These are phyloP conservation scores for Sechiopsis laciniata DNA, from an alignment of 306 rosid species.

Conservation along the genomic window DNA sequence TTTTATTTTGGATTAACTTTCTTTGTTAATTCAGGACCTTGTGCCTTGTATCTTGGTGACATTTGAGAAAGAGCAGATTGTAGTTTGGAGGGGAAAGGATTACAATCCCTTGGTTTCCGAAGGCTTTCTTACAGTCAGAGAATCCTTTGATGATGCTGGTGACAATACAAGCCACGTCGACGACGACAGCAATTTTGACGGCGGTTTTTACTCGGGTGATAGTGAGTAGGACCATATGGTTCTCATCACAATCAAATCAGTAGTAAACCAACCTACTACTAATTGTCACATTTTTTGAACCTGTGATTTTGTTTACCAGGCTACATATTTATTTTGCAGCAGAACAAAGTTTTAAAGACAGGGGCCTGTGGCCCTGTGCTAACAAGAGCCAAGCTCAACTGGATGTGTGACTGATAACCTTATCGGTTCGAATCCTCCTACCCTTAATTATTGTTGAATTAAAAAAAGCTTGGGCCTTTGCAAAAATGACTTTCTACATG, in stretches of 20 bases:
- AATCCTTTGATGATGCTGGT: constrained; percentile 38
- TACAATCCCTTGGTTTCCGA: constrained; percentile 40
- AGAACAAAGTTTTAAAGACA: no score
- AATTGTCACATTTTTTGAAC: background rate
- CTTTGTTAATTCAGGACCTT: constrained; percentile 49
- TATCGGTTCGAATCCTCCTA: no score
- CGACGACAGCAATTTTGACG: constrained; percentile 16
- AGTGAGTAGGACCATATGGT: constrained; percentile 17
- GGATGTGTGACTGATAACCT: no score
- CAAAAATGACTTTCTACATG: no score
- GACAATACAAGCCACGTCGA: constrained; percentile 19
- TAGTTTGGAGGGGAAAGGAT: constrained; percentile 72
- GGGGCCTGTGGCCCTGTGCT: no score
- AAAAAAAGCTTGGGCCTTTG: no score
- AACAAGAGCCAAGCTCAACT: no score
- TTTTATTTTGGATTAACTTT: background rate
- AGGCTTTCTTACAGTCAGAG: constrained; percentile 41
- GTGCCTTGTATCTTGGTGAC: constrained; percentile 86
- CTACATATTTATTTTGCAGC: background rate
- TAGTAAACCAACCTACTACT: background rate
- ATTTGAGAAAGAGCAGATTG: constrained; percentile 83
- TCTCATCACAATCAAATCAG: background rate
- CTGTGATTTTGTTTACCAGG: background rate
- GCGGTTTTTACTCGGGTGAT: constrained; percentile 22
- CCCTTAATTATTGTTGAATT: no score